Conservation (phyloP, 257 asterid species). For the Gardenia jasminoides region DNA sequence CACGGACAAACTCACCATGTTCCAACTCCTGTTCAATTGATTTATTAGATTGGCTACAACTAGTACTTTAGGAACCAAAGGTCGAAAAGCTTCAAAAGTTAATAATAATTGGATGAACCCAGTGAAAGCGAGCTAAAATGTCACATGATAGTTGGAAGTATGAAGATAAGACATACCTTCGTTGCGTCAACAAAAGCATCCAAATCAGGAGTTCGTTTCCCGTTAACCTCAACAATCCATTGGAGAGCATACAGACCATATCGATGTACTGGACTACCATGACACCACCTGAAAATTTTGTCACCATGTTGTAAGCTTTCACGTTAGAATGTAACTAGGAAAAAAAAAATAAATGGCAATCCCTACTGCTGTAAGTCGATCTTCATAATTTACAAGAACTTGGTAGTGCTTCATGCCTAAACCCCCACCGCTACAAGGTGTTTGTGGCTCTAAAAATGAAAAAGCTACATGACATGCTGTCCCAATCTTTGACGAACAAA, state of each 20-base stretch:
- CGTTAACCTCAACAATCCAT: constrained; percentile 96
- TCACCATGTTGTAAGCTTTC: neutral
- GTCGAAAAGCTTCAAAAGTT: neutral
- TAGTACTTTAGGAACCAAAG: neutral
- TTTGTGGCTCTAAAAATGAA: neutral
- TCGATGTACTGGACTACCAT: constrained; percentile 94
- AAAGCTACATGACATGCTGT: neutral
- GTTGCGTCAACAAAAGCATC: constrained; percentile 85
- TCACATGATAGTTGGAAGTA: neutral
- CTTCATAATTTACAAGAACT: neutral
- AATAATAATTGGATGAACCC: neutral
- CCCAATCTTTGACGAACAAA: neutral
- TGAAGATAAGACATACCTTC: constrained; percentile 46
- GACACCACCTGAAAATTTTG: constrained; percentile 80
- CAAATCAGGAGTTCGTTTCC: constrained; percentile 83
- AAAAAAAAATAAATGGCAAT: neutral
- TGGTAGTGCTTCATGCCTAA: neutral
- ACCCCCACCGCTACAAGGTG: neutral
- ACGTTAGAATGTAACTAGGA: neutral
- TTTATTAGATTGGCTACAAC: neutral
- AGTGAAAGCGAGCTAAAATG: neutral
- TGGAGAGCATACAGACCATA: constrained; percentile 94
- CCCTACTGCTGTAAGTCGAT: neutral
- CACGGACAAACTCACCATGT: constrained; percentile 91
- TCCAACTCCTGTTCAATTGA: constrained; percentile 53